Conservation (phyloP, 2,329 filamentous ascomycete species). For the Mycosphaerella sp. region DNA sequence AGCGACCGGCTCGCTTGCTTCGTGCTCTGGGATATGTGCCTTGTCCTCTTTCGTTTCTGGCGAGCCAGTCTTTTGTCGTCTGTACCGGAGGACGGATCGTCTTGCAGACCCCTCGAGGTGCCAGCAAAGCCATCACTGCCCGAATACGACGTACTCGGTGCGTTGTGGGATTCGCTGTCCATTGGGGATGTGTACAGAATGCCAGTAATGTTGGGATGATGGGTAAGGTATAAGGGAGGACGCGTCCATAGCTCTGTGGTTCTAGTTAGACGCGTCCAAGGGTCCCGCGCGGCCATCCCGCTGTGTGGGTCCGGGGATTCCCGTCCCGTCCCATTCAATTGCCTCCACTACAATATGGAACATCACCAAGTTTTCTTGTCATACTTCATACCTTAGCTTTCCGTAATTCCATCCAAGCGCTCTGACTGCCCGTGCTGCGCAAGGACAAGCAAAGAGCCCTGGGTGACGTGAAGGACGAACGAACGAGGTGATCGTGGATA, state of each 20-base stretch:
- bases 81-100: constrained; percentile 40
- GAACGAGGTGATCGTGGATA: no score
- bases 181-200: not conserved
- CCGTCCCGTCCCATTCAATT: no score
- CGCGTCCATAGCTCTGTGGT: not conserved
- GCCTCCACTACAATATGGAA: no score
- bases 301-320: no score
- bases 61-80: constrained; percentile 56
- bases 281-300: no score
- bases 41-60: constrained; percentile 57
- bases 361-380: no score
- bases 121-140: not conserved
- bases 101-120: constrained; percentile 1
- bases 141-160: not conserved
- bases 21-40: constrained; percentile 39
- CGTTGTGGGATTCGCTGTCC: not conserved
- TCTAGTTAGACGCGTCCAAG: constrained; percentile 5
- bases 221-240: not conserved
- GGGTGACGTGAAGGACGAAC: no score
- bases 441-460: no score
- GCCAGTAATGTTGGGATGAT: not conserved
- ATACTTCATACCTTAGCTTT: no score
- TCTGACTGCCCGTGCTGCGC: no score
- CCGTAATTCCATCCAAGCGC: no score
- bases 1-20: not conserved